Conservation (phyloP, 2,329 filamentous ascomycete species). For the Aaosphaeria arxii region DNA sequence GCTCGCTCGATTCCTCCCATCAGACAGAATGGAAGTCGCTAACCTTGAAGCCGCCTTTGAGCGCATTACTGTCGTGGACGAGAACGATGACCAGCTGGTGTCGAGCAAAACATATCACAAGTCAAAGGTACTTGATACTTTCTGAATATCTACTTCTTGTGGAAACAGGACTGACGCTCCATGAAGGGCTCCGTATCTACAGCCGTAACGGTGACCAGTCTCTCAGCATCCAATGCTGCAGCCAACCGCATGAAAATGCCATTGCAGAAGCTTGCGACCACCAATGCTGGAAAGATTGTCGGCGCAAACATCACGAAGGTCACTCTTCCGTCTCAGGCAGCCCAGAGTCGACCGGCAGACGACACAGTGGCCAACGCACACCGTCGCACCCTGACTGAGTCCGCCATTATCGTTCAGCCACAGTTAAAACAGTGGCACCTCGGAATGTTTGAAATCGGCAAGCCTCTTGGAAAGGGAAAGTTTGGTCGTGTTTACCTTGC, state of each 20-base stretch:
- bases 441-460: conserved; percentile 91
- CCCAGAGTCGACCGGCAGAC: conserved; percentile 47
- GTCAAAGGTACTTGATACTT: conserved; percentile 62
- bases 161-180: conserved; percentile 16
- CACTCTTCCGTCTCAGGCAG: conserved; percentile 64
- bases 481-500: conserved; percentile 85
- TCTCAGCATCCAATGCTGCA: conserved; percentile 40
- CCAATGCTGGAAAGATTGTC: conserved; percentile 57
- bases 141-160: background rate
- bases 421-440: conserved; percentile 67
- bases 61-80: conserved; percentile 84
- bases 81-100: conserved; percentile 64
- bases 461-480: conserved; percentile 81
- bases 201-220: conserved; percentile 47
- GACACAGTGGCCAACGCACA: conserved; percentile 25
- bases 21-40: conserved; percentile 62
- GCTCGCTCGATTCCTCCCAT: conserved; percentile 7
- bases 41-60: conserved; percentile 85
- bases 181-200: conserved; percentile 46
- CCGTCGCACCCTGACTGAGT: conserved; percentile 46
- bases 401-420: conserved; percentile 42
- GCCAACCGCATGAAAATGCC: conserved; percentile 66
- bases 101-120: conserved; percentile 64
- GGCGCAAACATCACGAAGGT: conserved; percentile 55
- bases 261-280: conserved; percentile 81